Evolutionary conservation across 495 filamentous ascomycete species (phyloP).

Genomic region (Baudoinia panamericana): DNA sequence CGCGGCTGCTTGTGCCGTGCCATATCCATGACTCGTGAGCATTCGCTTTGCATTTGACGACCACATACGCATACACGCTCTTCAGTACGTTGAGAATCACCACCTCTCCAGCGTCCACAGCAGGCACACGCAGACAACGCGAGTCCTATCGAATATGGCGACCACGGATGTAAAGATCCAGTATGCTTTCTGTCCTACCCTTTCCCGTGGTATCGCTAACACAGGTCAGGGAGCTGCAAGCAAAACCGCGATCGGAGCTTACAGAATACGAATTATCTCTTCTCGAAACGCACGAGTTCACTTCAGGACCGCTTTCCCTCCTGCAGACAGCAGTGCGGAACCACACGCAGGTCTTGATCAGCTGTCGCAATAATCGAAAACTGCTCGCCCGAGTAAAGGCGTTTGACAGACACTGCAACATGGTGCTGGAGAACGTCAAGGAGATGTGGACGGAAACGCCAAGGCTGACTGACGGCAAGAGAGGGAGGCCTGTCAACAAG

Average conservation of each 20-base stretch:
- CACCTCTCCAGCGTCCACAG: too few species aligned
- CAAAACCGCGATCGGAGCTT: conserved; percentile 66
- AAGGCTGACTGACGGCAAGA: conserved; percentile 57
- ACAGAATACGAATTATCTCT: conserved; percentile 82
- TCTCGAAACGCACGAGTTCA: conserved; percentile 84
- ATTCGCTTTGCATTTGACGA: too few species aligned
- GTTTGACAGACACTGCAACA: conserved; percentile 91
- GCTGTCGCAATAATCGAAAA: conserved; percentile 80
- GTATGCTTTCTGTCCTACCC: conserved; percentile 36
- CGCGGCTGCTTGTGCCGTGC: too few species aligned
- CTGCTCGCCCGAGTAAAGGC: conserved; percentile 69
- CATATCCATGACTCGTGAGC: too few species aligned
- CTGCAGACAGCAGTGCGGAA: conserved; percentile 81
- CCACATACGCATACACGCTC: too few species aligned
- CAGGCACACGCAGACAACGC: too few species aligned
- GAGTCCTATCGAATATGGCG: conserved; percentile 56
- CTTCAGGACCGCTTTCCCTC: conserved; percentile 73
- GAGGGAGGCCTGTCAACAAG: conserved; percentile 88
- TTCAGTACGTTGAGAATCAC: too few species aligned
- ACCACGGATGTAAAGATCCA: conserved; percentile 55
- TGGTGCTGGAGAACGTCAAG: conserved; percentile 96
- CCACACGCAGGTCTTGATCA: conserved; percentile 81
- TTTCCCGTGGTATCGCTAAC: conserved; percentile 13
- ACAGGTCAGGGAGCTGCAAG: conserved; percentile 55
- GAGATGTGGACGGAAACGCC: conserved; percentile 99